These are phyloP conservation scores for Stellera chamaejasme DNA, from an alignment of 345 rosid species.

Conservation along the genomic window DNA sequence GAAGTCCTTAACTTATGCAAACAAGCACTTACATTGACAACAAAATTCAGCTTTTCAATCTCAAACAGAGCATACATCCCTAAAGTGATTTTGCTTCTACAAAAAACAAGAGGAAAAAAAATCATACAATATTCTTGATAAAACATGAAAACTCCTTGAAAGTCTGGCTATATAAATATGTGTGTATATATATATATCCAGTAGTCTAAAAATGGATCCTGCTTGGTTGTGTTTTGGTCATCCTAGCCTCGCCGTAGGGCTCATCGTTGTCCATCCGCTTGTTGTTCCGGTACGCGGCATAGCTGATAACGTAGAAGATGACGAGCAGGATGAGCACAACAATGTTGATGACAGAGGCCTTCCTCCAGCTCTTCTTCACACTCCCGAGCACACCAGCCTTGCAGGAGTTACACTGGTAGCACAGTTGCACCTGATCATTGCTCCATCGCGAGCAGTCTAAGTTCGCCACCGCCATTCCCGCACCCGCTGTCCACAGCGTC, in stretches of 20 bases:
- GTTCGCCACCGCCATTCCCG: slow-evolving; percentile 27
- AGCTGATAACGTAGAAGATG: slow-evolving; percentile 61
- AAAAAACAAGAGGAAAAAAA: slow-evolving; percentile 1
- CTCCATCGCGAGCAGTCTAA: slow-evolving; percentile 63
- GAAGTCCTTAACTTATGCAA: too few species aligned
- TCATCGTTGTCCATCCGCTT: slow-evolving; percentile 79
- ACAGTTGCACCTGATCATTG: slow-evolving; percentile 59
- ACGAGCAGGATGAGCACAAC: slow-evolving; percentile 69
- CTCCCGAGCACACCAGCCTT: slow-evolving; percentile 91
- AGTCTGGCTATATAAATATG: neutral
- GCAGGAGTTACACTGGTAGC: slow-evolving; percentile 81
- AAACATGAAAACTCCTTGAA: neutral
- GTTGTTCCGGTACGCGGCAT: slow-evolving; percentile 73
- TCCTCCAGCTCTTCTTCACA: slow-evolving; percentile 89
- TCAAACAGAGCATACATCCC: slow-evolving; percentile 9
- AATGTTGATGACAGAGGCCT: slow-evolving; percentile 80
- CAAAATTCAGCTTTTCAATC: neutral
- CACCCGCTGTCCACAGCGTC: slow-evolving; percentile 47
- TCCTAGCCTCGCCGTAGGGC: slow-evolving; percentile 61
- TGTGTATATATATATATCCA: neutral
- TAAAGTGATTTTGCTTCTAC: neutral
- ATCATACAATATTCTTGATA: slow-evolving; percentile 6
- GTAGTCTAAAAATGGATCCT: slow-evolving; percentile 34
- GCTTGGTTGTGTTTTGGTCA: slow-evolving; percentile 75
- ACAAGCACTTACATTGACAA: neutral